Base-by-base conservation (phyloP, 306 rosid species). In the Astragalus membranaceus region DNA sequence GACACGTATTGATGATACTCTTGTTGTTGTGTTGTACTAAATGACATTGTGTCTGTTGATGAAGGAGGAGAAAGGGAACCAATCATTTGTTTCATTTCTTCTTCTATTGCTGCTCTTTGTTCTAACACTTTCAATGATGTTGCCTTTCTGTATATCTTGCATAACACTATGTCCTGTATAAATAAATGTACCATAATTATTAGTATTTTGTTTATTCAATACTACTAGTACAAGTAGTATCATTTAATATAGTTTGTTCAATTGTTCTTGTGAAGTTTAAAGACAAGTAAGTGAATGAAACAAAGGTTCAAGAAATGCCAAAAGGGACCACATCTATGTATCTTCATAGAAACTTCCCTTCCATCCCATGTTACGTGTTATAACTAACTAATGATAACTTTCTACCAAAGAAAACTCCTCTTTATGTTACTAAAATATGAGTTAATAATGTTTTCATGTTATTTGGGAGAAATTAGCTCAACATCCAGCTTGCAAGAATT, bases 91-190 rank as follows among this genome's bases (percentile, higher is more conserved):
- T 77, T 89, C 73, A 61, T 78, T 57, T 91, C 95, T 80, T 87
- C 95, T 73, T 88, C 97, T 66, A 66, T 68, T 15, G 89, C 89
- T 71, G 96, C 97, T 44, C 96, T 94, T 73, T 90, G 89, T 78
- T 94, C 99, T 8, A 94, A 57, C 43, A 87, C 99, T 66, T 94
- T 94, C 95, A 94, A 83, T 0, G 99, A 91, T 68, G 99, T 94
- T 63, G 99, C 99, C 84, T 94, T 94, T 72, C 94, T 64, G 14
- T 94, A 94, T 63, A 94, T 89, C 83, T 91, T 94, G 86, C 99
- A 94, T 20, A 94, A 47, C 9, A 94, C 99, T 29, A 88, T 81
- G 64, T 94, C 97, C 98, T 94, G 84, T 4, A 42, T 46, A 73
- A 2, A 55, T 5, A 73, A 3, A 55, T 5, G 47, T 35, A 37